phyloP scores from a whole-genome alignment of 495 filamentous ascomycete species.

The Aspergillus nidulans region DNA sequence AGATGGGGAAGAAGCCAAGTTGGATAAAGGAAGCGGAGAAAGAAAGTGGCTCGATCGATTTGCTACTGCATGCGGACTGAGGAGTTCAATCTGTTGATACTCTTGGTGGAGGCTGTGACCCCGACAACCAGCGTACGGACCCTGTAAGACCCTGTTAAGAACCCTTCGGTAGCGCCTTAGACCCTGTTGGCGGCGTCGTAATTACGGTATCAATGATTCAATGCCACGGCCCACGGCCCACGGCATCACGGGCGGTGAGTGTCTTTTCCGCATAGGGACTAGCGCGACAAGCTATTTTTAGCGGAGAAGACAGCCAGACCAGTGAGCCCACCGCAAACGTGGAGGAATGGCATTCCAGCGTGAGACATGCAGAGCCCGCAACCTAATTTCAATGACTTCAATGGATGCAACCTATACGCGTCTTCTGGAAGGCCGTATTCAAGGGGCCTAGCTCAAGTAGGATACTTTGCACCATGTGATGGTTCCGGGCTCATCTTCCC shows the following conservation, averaged over 20 bases:
- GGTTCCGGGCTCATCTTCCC: not conserved
- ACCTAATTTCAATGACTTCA: not conserved
- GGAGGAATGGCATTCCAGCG: not conserved
- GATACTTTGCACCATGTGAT: not conserved
- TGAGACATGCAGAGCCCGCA: not conserved
- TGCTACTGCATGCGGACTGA: conserved; percentile 13
- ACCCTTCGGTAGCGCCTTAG: not conserved
- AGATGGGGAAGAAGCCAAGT: not conserved
- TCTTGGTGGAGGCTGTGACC: conserved; percentile 22
- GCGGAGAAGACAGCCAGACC: not conserved
- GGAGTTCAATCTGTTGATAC: not conserved
- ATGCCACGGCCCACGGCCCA: too few relatives aligned
- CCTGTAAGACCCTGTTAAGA: conserved; percentile 1
- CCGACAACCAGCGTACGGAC: conserved; percentile 16
- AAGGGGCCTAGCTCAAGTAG: not conserved
- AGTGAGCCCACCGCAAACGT: not conserved
- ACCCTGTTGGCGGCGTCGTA: not conserved
- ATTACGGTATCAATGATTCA: not conserved
- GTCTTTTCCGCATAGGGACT: not conserved
- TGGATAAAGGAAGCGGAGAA: conserved; percentile 5
- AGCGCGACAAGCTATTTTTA: not conserved
- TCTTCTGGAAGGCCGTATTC: not conserved
- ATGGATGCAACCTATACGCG: not conserved
- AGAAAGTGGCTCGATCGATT: not conserved
- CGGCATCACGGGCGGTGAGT: too few relatives aligned